phyloP scores from a whole-genome alignment of 257 asterid genomes.

The Ajuga chamaepitys region DNA sequence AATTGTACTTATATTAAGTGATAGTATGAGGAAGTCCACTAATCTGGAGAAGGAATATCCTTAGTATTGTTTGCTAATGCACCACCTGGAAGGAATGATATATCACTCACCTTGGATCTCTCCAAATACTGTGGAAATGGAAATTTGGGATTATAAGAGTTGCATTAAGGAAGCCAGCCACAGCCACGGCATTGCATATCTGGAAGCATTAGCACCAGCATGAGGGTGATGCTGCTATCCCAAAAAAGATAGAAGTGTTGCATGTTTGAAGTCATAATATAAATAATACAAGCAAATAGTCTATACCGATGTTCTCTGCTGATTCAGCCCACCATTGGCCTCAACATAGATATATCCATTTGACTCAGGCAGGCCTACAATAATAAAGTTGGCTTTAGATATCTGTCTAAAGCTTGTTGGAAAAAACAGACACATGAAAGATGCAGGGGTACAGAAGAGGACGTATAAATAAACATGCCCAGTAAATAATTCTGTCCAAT shows the following conservation, averaged over 20 bases:
- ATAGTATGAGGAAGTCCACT: no score
- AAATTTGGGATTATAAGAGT: conserved; percentile 85
- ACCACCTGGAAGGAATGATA: background rate
- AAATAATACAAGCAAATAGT: background rate
- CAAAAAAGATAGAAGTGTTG: background rate
- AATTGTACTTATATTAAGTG: no score
- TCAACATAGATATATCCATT: conserved; percentile 58
- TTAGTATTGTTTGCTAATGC: background rate
- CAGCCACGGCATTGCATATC: conserved; percentile 99
- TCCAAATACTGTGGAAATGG: conserved; percentile 97
- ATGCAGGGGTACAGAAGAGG: background rate
- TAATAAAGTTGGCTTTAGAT: background rate
- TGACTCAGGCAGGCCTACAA: conserved; percentile 47
- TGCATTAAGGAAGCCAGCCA: conserved; percentile 95
- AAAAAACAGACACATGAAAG: background rate
- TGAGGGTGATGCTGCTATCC: background rate
- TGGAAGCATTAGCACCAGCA: conserved; percentile 29
- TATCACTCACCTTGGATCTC: conserved; percentile 81
- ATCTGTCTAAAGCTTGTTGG: background rate
- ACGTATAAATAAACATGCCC: background rate
- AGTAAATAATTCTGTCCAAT: conserved; percentile 5
- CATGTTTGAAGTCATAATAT: background rate
- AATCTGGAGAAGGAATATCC: no score
- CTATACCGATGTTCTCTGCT: conserved; percentile 90
- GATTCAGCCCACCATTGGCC: conserved; percentile 97